These are phyloP conservation scores for Saccharomyces hybrid DNA, from an alignment of 1,139 yeast species.

Conservation along the genomic window DNA sequence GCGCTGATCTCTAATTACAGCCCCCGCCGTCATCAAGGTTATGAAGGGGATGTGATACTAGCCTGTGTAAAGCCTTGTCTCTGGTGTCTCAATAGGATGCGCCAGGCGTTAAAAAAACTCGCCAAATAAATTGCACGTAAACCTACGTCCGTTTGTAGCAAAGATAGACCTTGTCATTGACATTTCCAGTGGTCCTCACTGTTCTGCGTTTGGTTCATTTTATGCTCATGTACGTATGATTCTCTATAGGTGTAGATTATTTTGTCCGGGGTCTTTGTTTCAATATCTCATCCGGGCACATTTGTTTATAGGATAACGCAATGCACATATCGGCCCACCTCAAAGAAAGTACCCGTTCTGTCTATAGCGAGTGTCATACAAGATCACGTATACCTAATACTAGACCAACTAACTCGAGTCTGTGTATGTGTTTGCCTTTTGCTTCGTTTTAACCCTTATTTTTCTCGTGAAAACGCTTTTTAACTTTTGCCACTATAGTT, in stretches of 20 bases:
- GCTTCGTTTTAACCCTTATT: neutral
- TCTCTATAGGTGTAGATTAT: neutral
- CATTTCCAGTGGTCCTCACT: neutral
- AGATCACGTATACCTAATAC: neutral
- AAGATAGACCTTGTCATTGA: too few relatives aligned
- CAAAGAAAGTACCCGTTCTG: neutral
- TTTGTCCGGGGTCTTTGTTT: neutral
- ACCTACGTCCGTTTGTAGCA: neutral
- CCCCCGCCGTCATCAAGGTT: too few relatives aligned
- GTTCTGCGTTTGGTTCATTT: neutral
- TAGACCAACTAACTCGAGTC: neutral
- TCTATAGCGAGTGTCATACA: neutral
- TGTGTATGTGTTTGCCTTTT: neutral
- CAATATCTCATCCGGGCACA: neutral
- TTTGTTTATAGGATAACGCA: neutral
- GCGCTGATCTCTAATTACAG: neutral
- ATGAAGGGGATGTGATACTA: too few relatives aligned
- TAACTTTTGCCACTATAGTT: neutral
- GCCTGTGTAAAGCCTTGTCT: neutral
- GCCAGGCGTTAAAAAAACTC: neutral
- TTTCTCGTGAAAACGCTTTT: neutral
- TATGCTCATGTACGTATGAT: neutral
- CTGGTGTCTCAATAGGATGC: neutral
- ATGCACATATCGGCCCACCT: neutral
- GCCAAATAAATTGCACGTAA: neutral